Conservation (phyloP, 305 asterid species). For the Fraxinus platypoda region DNA sequence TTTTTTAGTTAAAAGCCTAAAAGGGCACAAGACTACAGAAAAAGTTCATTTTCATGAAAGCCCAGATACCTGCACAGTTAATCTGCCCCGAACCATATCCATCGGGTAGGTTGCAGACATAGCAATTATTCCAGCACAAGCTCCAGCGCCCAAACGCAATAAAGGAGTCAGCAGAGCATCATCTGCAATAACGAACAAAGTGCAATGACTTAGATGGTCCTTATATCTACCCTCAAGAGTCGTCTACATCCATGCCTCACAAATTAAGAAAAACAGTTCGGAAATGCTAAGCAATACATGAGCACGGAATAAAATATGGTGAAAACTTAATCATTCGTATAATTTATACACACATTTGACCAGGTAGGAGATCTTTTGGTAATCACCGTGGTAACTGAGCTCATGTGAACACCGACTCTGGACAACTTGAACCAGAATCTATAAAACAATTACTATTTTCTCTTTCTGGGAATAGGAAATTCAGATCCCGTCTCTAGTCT, state of each 20-base stretch:
- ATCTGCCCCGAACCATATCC: slow-evolving; percentile 98
- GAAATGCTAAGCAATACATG: neutral
- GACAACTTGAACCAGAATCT: neutral
- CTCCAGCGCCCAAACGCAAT: slow-evolving; percentile 96
- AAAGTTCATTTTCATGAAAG: slow-evolving; percentile 17
- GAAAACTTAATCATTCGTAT: neutral
- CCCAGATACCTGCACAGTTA: slow-evolving; percentile 80
- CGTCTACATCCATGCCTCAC: neutral
- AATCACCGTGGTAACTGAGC: neutral
- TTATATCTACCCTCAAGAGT: neutral
- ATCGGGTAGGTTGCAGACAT: slow-evolving; percentile 99
- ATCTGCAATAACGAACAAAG: slow-evolving; percentile 47
- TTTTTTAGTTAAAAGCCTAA: neutral
- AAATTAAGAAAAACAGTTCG: neutral
- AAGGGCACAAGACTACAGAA: slow-evolving; percentile 4
- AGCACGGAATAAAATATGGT: neutral
- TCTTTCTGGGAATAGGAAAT: neutral
- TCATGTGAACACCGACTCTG: neutral
- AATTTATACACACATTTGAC: neutral
- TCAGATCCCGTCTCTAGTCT: neutral
- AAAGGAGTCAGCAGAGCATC: slow-evolving; percentile 88
- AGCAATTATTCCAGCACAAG: slow-evolving; percentile 98
- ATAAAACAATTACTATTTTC: neutral
- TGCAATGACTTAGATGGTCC: neutral
- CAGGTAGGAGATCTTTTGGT: neutral